A percentile compares a stretch with the other conserved stretches of the same genome.
These are phyloP conservation scores for Magnaporthiopsis incrustans DNA, from an alignment of 2,329 filamentous ascomycete species.

Conservation along the genomic window DNA sequence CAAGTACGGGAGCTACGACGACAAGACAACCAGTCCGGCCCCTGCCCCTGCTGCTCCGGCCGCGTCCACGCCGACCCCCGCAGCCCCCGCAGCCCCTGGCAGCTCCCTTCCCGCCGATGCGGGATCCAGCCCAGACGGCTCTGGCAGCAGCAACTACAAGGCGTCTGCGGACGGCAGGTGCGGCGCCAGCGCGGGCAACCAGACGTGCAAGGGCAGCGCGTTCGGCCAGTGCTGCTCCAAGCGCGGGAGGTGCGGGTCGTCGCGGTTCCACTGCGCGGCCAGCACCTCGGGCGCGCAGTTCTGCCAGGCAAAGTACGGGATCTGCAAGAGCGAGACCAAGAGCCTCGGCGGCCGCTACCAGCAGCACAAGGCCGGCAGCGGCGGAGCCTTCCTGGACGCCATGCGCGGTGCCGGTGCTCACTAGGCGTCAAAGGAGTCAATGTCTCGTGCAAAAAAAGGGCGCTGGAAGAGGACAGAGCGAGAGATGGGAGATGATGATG, in stretches of 20 bases:
- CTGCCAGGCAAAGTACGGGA: slow-evolving; percentile 20
- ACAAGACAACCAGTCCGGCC: background rate
- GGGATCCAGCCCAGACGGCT: no score
- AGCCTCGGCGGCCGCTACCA: slow-evolving; percentile 11
- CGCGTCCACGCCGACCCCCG: background rate
- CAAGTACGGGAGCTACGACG: background rate
- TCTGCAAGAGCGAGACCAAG: slow-evolving; percentile 1
- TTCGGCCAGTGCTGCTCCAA: slow-evolving; percentile 36
- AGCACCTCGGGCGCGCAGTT: slow-evolving; percentile 14
- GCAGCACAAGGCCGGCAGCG: slow-evolving; percentile 14
- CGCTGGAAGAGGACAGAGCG: background rate
- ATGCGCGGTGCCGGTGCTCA: background rate
- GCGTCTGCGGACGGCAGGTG: slow-evolving; percentile 32
- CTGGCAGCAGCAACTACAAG: slow-evolving; percentile 8
- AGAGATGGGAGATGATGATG: slow-evolving; percentile 1
- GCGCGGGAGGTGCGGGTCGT: slow-evolving; percentile 29
- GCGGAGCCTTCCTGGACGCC: background rate
- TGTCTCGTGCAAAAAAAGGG: no score
- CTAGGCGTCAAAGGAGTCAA: no score
- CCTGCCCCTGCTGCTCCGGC: slow-evolving; percentile 1
- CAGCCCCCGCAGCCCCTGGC: background rate
- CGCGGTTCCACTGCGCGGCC: slow-evolving; percentile 25
- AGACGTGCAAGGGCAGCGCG: slow-evolving; percentile 32
- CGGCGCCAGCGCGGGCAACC: slow-evolving; percentile 26
- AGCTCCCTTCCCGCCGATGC: no score